phyloP scores from a whole-genome alignment of 2,329 filamentous ascomycete species.

The Colletotrichum graminicola region DNA sequence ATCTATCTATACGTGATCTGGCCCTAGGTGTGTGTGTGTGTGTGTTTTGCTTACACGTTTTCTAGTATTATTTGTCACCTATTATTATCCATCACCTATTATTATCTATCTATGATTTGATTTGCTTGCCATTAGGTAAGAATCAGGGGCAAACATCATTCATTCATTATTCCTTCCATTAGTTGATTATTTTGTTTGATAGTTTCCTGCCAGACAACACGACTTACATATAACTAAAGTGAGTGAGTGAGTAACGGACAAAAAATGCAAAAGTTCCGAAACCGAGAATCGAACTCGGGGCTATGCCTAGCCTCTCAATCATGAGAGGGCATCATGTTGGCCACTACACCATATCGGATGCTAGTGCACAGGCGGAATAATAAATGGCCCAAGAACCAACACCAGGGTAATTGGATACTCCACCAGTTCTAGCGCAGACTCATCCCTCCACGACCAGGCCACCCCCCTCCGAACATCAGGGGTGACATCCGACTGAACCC shows the following conservation, averaged over 20 bases:
- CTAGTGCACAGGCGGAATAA: fast-evolving
- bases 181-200: background rate
- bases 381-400: background rate
- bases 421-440: background rate
- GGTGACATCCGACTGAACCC: background rate
- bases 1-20: background rate
- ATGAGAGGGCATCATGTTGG: slow-evolving; percentile 41
- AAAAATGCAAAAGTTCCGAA: slow-evolving; percentile 29
- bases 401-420: fast-evolving
- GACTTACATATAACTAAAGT: background rate
- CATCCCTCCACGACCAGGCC: background rate
- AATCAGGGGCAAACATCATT: too few species aligned
- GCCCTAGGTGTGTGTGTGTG: background rate
- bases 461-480: slow-evolving; percentile 10
- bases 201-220: background rate
- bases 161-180: background rate
- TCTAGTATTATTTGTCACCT: background rate
- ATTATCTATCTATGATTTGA: too few species aligned
- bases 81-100: too few species aligned
- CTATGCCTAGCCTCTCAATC: slow-evolving; percentile 27
- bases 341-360: slow-evolving; percentile 41
- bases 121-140: background rate
- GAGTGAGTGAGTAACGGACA: fast-evolving
- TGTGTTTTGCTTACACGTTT: background rate
- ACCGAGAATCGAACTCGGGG: slow-evolving; percentile 41